Evolutionary conservation across 768 basidiomycete genomes (phyloP).

Genomic region (Aureoboletus auriporus): DNA sequence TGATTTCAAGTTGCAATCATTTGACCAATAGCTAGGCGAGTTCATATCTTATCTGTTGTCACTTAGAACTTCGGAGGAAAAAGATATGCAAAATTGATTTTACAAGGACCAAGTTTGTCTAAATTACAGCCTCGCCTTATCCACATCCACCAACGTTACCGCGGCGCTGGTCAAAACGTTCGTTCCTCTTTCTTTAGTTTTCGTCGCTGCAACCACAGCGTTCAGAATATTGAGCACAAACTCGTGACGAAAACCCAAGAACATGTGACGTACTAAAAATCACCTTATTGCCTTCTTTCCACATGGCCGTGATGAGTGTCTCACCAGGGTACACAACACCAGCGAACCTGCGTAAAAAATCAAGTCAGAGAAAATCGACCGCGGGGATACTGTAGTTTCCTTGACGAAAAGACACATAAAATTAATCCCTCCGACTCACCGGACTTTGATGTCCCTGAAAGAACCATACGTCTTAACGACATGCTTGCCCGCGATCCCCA

Average conservation of each 20-base stretch:
- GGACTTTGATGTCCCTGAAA: constrained; percentile 92
- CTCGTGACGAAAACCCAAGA: neutral
- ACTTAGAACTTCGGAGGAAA: too few species aligned
- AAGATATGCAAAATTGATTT: too few species aligned
- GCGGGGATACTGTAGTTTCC: neutral
- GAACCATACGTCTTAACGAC: constrained; percentile 82
- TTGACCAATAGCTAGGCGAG: too few species aligned
- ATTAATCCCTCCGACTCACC: constrained; percentile 42
- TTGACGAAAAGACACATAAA: too few species aligned
- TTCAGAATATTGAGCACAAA: neutral
- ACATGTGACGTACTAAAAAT: constrained; percentile 73
- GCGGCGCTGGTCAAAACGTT: constrained; percentile 38
- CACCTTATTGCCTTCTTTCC: constrained; percentile 91
- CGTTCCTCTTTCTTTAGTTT: constrained; percentile 38
- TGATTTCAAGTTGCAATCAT: too few species aligned
- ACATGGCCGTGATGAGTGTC: constrained; percentile 95
- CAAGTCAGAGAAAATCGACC: neutral
- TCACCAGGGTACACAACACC: constrained; percentile 95
- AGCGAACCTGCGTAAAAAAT: constrained; percentile 53
- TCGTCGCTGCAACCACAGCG: constrained; percentile 52
- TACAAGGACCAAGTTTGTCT: too few species aligned
- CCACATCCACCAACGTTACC: constrained; percentile 57
- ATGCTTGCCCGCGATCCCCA: constrained; percentile 93
- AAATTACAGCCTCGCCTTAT: constrained; percentile 58
- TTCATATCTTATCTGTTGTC: too few species aligned